A percentile compares a stretch with the other conserved stretches of the same genome.
These are phyloP conservation scores for thale cress (Arabidopsis thaliana) DNA, from an alignment of 345 rosid genomes.

Conservation along the genomic window TAIR10.1 NC_003070.9:8324501-8325000, in stretches of 20 bases:
- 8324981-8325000: constrained; percentile 53
- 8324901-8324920: constrained; percentile 62
- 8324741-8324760: constrained; percentile 35
- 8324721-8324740: constrained; percentile 46
- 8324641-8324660: constrained; percentile 1
- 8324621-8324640: constrained; percentile 7
- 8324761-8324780: constrained; percentile 36
- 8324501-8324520: not conserved
- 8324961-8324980: constrained; percentile 47
- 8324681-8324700: constrained; percentile 48
- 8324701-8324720: constrained; percentile 40
- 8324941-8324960: constrained; percentile 65
- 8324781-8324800: constrained; percentile 30
- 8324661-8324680: not conserved
- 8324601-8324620: not conserved
- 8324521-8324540: not conserved
- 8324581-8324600: not conserved
- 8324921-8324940: constrained; percentile 73
- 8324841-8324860: constrained; percentile 52
- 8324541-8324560: not conserved
- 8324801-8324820: constrained; percentile 44
- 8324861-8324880: constrained; percentile 50
- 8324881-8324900: constrained; percentile 52
- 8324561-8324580: constrained; percentile 38
- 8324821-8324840: constrained; percentile 46